phyloP scores from a whole-genome alignment of 2,329 filamentous ascomycete genomes.

The Ciborinia camelliae region DNA sequence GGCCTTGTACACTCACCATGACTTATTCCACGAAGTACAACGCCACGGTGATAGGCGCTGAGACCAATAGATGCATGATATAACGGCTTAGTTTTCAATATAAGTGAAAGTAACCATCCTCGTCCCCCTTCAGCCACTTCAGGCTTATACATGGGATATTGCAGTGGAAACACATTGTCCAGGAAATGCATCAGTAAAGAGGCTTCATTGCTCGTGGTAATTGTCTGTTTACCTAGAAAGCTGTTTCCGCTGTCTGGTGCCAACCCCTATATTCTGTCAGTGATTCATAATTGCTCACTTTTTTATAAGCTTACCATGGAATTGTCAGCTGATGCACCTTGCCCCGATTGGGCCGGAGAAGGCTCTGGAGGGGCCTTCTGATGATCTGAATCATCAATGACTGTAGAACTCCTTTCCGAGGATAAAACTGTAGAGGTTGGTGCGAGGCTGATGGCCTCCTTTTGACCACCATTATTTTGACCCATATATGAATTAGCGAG shows the following conservation, averaged over 20 bases:
- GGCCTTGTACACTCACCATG: conserved; percentile 18
- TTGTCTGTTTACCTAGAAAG: conserved; percentile 13
- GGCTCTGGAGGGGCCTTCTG: background rate
- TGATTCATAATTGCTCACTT: background rate
- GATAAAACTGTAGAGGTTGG: background rate
- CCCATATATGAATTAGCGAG: conserved; percentile 10
- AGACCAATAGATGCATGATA: conserved; percentile 56
- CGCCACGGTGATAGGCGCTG: conserved; percentile 46
- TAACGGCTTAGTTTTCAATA: conserved; percentile 55
- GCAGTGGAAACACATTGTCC: conserved; percentile 59
- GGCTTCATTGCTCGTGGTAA: conserved; percentile 43
- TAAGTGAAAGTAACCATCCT: conserved; percentile 53
- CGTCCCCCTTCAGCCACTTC: conserved; percentile 53
- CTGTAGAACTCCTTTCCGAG: background rate
- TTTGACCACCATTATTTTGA: conserved; percentile 10
- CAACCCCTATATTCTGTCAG: background rate
- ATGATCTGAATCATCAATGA: background rate
- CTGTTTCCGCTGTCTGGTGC: background rate
- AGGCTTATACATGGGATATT: conserved; percentile 62
- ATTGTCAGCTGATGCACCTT: background rate
- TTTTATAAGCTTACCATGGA: conserved; percentile 1
- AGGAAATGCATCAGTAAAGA: conserved; percentile 55
- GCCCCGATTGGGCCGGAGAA: background rate
- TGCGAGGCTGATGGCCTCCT: conserved; percentile 11
- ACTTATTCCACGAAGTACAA: conserved; percentile 34